These are phyloP conservation scores for Boeremia lycopersici DNA, from an alignment of 2,329 filamentous ascomycete species.

Conservation along the genomic window DNA sequence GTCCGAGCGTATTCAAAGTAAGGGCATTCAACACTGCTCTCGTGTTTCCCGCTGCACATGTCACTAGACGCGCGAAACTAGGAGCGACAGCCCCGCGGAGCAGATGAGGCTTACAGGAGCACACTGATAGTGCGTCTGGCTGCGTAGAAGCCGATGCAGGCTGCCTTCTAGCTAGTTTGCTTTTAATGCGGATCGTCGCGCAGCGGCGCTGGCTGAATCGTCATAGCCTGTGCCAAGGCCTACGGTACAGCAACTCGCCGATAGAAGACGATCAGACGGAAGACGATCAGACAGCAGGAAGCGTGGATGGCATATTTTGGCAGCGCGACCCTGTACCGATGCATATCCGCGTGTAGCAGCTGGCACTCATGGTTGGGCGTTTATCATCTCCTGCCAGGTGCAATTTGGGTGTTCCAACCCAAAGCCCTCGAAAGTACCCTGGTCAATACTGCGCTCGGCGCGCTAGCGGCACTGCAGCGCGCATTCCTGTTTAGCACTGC, in stretches of 20 bases:
- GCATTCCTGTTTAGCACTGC: conserved; percentile 32
- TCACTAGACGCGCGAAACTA: neutral
- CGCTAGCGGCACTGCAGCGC: conserved; percentile 15
- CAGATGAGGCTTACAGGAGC: neutral
- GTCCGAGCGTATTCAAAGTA: conserved; percentile 8
- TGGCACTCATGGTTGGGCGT: neutral
- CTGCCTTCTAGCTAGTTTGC: conserved; percentile 9
- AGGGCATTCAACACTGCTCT: conserved; percentile 8
- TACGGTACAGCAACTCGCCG: neutral
- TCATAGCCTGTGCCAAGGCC: conserved; percentile 13
- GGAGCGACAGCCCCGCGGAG: neutral
- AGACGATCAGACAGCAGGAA: neutral
- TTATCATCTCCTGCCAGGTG: neutral
- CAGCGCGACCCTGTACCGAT: neutral
- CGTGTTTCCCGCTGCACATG: neutral
- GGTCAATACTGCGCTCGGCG: conserved; percentile 17
- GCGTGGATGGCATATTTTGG: too few species aligned
- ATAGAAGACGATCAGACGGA: neutral
- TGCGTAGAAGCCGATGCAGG: conserved; percentile 6
- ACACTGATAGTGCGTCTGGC: neutral
- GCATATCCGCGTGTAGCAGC: neutral
- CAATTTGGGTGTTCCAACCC: neutral
- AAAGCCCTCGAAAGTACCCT: conserved; percentile 9
- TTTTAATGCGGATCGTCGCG: conserved; percentile 17
- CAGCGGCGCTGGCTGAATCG: conserved; percentile 10